Percentiles rank a stretch among this genome's conserved stretches.
Evolutionary conservation across 108 stramenopile species (phyloP).

Genomic region (Cyclotella atomus): DNA sequence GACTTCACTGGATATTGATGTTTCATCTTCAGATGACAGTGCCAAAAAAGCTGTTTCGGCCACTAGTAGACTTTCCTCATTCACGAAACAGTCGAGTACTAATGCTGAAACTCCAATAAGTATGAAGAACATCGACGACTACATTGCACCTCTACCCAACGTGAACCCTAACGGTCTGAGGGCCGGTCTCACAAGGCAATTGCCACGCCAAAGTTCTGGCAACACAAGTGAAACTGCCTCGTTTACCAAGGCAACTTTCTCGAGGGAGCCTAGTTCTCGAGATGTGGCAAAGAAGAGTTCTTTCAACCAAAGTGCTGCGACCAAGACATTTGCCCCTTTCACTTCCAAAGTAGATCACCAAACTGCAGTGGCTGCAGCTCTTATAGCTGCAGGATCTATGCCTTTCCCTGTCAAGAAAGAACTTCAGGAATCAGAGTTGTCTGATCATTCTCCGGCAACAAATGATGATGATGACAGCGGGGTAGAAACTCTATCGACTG

Average conservation of each 20-base stretch:
- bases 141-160: neutral
- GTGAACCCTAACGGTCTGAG: neutral
- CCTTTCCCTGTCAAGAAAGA: neutral
- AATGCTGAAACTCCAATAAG: neutral
- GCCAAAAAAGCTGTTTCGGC: neutral
- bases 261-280: neutral
- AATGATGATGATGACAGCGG: constrained; percentile 5
- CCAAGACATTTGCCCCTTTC: neutral
- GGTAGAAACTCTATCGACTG: neutral
- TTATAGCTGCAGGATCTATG: neutral
- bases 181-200: neutral
- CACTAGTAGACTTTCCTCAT: neutral
- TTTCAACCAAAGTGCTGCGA: neutral
- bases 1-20: too few species aligned
- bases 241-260: neutral
- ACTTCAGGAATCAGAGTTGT: neutral
- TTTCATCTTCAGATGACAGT: too few species aligned
- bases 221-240: neutral
- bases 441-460: constrained; percentile 2
- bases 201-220: neutral
- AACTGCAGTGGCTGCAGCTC: neutral
- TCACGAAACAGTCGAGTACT: neutral
- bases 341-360: neutral
- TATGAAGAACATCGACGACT: neutral
- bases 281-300: neutral